Evolutionary conservation across 2,329 filamentous ascomycete genomes (phyloP).

Genomic region (Paraphoma chrysanthemicola): DNA sequence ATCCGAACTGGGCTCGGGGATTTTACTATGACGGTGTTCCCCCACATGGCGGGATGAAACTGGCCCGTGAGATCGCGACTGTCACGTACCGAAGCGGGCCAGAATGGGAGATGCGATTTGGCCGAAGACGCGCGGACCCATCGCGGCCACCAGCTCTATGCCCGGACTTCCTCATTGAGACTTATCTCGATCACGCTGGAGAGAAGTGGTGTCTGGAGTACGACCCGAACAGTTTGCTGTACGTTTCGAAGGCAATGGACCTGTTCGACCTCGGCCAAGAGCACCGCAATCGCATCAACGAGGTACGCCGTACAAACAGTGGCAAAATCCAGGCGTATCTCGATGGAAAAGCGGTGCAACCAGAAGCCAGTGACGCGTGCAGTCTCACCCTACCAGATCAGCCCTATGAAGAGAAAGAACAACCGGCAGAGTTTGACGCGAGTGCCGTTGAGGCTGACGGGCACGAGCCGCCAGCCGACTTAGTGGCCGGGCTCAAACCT

Average conservation of each 20-base stretch:
- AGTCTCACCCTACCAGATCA: conserved; percentile 80
- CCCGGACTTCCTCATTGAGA: conserved; percentile 96
- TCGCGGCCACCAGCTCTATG: conserved; percentile 90
- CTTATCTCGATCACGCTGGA: conserved; percentile 95
- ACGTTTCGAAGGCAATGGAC: conserved; percentile 99
- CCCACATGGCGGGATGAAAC: conserved; percentile 96
- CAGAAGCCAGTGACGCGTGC: conserved; percentile 62
- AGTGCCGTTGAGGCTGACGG: conserved; percentile 42
- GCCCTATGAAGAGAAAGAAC: conserved; percentile 87
- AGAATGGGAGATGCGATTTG: conserved; percentile 97
- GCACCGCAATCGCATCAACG: conserved; percentile 69
- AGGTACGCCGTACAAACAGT: conserved; percentile 68
- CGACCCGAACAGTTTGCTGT: conserved; percentile 92
- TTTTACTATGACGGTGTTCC: conserved; percentile 86
- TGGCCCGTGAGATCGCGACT: conserved; percentile 95
- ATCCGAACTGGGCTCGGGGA: conserved; percentile 93
- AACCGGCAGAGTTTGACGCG: conserved; percentile 42
- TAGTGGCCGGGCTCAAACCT: conserved; percentile 75
- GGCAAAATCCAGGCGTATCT: conserved; percentile 61
- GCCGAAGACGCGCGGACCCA: conserved; percentile 82
- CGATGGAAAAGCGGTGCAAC: conserved; percentile 35
- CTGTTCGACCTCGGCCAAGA: conserved; percentile 86
- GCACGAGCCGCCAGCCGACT: conserved; percentile 73
- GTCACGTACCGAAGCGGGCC: conserved; percentile 96
- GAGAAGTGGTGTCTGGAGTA: conserved; percentile 99